Evolutionary conservation across 176 grass and related monocot genomes (phyloP), one percentile per base, ranked within the genome.

Genomic region (Coix lacrymajobi): DNA sequence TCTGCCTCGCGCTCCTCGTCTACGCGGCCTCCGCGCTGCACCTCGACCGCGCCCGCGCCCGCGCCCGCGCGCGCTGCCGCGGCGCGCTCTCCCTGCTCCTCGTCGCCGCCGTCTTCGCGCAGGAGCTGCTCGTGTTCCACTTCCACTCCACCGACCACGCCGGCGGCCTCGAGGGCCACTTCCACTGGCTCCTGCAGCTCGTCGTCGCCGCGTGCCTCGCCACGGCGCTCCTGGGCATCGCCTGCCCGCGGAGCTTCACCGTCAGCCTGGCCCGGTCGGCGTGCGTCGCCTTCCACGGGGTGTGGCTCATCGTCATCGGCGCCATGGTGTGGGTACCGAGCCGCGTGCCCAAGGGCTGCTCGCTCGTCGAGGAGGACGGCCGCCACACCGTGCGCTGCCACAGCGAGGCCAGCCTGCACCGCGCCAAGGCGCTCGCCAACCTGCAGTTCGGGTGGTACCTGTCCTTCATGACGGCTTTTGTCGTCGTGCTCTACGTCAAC

Each of bases 151-250:
- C 92, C 14, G 68, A 91, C 81, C 92, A 89, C 84, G 75, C 70
- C 51, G 89, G 92, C 51, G 89, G 92, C 52, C 4, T 94, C 26
- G 92, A 94, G 89, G 92, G 89, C 7, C 92, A 92, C 29, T 92
- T 87, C 89, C 92, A 94, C 85, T 92, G 89, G 92, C 85, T 94
- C 32, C 87, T 94, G 4, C 84, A 94, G 89, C 41, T 84, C 26
- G 81, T 94, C n/a, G 78, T 94, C 28, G 84, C 75, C 25, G 87
- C 85, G 0, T 92, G 89, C 79, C 52, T 89, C 77, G 80, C 39
- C 49, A 87, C 89, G 9, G 71, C 84, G 63, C 86, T 94, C 16
- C 71, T 89, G 4, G 92, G 92, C 71, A 7, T 94, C 72, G 79
- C 7, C 54, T 66, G 57, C 48, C 92, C 89, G 49, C 68, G 68